Percentiles rank a stretch among this genome's conserved stretches.
These are phyloP conservation scores for Leccinum subatratum DNA, from an alignment of 1,284 basidiomycete species.

Conservation along the genomic window DNA sequence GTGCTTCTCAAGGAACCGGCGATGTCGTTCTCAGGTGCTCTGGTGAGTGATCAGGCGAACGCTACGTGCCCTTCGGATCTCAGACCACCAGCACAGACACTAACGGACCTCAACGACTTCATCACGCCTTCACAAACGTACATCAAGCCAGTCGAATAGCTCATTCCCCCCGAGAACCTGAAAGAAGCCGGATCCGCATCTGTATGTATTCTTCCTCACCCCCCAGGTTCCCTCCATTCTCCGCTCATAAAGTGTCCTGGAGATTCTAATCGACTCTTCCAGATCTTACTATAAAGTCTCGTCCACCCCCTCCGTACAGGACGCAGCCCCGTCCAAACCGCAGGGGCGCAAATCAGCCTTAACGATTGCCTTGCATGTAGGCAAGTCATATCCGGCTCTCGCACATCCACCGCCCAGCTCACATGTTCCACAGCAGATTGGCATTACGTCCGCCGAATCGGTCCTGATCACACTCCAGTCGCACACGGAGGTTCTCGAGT, in stretches of 20 bases:
- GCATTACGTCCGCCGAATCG: constrained; percentile 97
- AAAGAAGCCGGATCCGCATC: constrained; percentile 54
- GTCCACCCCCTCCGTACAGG: constrained; percentile 24
- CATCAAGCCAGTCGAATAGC: constrained; percentile 89
- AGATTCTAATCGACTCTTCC: constrained; percentile 80
- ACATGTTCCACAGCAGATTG: constrained; percentile 63
- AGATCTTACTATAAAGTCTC: constrained; percentile 78
- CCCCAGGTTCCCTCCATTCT: background rate
- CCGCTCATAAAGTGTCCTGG: constrained; percentile 23
- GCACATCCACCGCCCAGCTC: background rate
- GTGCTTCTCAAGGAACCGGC: background rate
- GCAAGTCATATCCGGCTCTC: constrained; percentile 37
- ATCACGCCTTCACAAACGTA: constrained; percentile 96
- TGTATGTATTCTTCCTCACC: constrained; percentile 37
- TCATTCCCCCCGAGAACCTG: constrained; percentile 41
- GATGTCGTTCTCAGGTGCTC: constrained; percentile 89
- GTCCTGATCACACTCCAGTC: constrained; percentile 97
- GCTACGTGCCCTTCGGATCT: constrained; percentile 4
- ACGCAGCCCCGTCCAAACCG: constrained; percentile 22
- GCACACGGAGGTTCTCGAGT: constrained; percentile 83
- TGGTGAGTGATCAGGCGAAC: constrained; percentile 49
- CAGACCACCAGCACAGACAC: constrained; percentile 46
- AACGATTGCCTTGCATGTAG: constrained; percentile 95
- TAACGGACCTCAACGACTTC: constrained; percentile 97
- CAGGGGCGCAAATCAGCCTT: constrained; percentile 71